Base-by-base conservation (phyloP, 2,329 filamentous ascomycete species). In the Colletotrichum chlorophyti region DNA sequence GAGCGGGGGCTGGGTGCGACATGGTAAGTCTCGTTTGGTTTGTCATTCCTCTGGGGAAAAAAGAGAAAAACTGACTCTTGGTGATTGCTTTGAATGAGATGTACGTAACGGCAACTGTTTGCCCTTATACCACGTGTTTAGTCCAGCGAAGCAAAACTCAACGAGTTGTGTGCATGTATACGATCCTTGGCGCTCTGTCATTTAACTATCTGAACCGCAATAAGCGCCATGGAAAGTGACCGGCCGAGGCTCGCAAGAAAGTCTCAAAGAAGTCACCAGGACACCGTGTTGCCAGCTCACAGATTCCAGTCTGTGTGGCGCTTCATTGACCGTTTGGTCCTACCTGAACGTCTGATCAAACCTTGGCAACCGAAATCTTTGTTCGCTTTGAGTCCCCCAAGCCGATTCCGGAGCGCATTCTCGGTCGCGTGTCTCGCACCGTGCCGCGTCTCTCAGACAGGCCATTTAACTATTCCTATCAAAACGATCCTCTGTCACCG, bases 381-480 rank as follows among this genome's bases (percentile, higher is more conserved):
- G 10, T 51, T 45, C n/a, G 31, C 2, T 4, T 8, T 49, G 5
- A 66, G 58, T 6, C 42, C 40, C 2, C 65, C 65, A 6, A 67
- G 53, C 65, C 64, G 66, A 5, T 67, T 66, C 45, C n/a, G 83
- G 88, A 70, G n/a, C n/a, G n/a, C 85, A 89, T 26, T 77, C 70
- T 26, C 73, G 66, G 23, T 77, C 76, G 17, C 78, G 76, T 4
- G 79, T 82, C 52, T 85, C 81, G 50, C 78, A 82, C 63, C 82
- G 80, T 23, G 80, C 77, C 14, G 85, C 72, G 67, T 91, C 80
- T 66, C 91, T 89, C 0, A 91, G 76, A 67, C 91, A 91, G 57
- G 91, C 80, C 0, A 87, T 89, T 86, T 88, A 91, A 24, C 82
- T 79, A 68, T 86, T 89, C n/a, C 46, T 84, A 79, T 63, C 87